Evolutionary conservation across 176 grass and related monocot species (phyloP).

Genomic region (Urochloa ruziziensis): DNA sequence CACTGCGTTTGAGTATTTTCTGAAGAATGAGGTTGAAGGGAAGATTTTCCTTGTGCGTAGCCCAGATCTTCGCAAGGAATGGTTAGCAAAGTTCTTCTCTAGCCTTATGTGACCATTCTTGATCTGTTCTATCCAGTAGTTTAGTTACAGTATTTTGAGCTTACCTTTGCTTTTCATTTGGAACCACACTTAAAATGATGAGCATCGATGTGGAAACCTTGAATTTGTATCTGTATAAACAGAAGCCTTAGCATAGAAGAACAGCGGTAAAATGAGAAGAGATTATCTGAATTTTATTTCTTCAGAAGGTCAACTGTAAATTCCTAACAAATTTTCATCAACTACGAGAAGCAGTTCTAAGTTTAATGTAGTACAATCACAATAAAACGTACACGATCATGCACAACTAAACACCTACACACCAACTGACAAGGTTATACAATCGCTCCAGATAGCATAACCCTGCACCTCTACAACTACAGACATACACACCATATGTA

Average conservation of each 20-base stretch:
- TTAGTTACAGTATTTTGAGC: not conserved
- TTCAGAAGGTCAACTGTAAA: not conserved
- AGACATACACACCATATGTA: not conserved
- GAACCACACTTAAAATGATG: not conserved
- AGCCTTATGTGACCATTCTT: constrained; percentile 20
- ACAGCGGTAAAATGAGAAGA: not conserved
- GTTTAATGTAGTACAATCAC: not conserved
- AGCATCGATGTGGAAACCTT: too few species aligned
- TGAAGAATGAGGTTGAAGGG: constrained; percentile 38
- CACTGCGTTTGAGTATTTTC: constrained; percentile 36
- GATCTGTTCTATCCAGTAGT: not conserved
- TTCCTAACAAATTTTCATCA: not conserved
- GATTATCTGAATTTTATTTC: not conserved
- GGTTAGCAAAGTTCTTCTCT: constrained; percentile 35
- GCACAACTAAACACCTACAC: not conserved
- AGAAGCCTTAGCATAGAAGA: not conserved
- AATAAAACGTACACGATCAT: not conserved
- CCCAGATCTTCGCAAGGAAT: constrained; percentile 33
- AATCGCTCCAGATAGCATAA: not conserved
- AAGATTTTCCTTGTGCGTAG: constrained; percentile 38
- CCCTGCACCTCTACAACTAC: constrained; percentile 5
- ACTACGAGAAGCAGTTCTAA: not conserved
- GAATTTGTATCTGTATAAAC: not conserved
- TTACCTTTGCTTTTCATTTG: not conserved
- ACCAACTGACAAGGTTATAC: not conserved